These are phyloP conservation scores for Alisma plantagoaquatica DNA, from an alignment of 106 monocot species.

Conservation along the genomic window DNA sequence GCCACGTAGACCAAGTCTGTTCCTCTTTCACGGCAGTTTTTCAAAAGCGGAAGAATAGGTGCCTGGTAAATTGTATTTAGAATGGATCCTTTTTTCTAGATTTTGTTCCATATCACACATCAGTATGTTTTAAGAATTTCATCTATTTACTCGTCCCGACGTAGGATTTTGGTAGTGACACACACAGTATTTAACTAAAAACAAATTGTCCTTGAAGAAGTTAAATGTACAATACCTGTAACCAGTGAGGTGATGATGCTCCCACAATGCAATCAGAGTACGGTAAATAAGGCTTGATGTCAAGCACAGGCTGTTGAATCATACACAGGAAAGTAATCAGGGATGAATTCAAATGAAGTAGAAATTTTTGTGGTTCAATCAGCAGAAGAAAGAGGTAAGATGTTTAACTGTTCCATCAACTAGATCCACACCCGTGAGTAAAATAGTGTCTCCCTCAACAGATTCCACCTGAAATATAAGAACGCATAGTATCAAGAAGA, in stretches of 20 bases:
- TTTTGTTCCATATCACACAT: too few relatives aligned
- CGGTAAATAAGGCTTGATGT: conserved; percentile 92
- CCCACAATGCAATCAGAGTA: conserved; percentile 70
- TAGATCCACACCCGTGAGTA: conserved; percentile 92
- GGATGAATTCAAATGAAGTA: conserved; percentile 15
- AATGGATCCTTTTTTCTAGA: too few relatives aligned
- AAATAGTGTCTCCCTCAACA: conserved; percentile 49
- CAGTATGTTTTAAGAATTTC: too few relatives aligned
- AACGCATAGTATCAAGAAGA: too few relatives aligned
- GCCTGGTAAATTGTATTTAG: too few relatives aligned
- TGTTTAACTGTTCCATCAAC: conserved; percentile 84
- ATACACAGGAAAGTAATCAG: conserved; percentile 2
- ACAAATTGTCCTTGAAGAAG: too few relatives aligned
- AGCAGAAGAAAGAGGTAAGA: not conserved
- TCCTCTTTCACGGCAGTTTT: too few relatives aligned
- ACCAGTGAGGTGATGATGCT: conserved; percentile 67
- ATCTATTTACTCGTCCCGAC: too few relatives aligned
- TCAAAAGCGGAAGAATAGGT: too few relatives aligned
- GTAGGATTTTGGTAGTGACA: too few relatives aligned
- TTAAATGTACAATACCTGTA: conserved; percentile 68
- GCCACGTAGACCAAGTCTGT: too few relatives aligned
- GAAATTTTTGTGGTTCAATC: conserved; percentile 21
- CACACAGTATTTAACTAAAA: too few relatives aligned
- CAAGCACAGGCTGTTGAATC: conserved; percentile 82
- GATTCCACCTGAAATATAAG: conserved; percentile 62